A percentile compares a stretch with the other conserved stretches of the same genome.
phyloP scores from a whole-genome alignment of 1,284 basidiomycete species.

The Stygiomarasmius scandens region DNA sequence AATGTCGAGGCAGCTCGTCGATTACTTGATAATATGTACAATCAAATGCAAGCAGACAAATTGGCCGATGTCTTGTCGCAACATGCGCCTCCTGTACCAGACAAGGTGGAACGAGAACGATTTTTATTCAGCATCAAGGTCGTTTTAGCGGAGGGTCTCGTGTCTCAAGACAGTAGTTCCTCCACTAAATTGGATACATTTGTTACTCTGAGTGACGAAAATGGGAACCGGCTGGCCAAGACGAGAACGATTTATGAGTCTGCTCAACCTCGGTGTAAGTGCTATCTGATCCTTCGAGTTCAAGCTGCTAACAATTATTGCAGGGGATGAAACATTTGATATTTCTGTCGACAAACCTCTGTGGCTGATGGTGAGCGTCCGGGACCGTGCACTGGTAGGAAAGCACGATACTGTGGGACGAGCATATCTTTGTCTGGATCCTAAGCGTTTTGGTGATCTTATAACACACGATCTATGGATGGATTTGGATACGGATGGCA shows the following conservation, averaged over 20 bases:
- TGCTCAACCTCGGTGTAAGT: conserved; percentile 84
- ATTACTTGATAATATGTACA: conserved; percentile 93
- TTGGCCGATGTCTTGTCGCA: conserved; percentile 69
- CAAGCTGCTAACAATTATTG: no score
- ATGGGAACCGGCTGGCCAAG: conserved; percentile 89
- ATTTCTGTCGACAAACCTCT: conserved; percentile 86
- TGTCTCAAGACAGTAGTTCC: conserved; percentile 71
- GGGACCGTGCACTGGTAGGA: conserved; percentile 86
- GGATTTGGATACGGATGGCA: conserved; percentile 87
- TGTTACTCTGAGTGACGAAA: conserved; percentile 92
- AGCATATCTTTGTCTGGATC: conserved; percentile 92
- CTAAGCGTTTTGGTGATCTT: conserved; percentile 86
- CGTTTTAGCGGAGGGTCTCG: conserved; percentile 84
- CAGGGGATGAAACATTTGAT: conserved; percentile 97
- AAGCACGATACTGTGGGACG: conserved; percentile 92
- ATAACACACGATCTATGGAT: conserved; percentile 92
- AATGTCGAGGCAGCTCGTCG: conserved; percentile 93
- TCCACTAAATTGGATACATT: conserved; percentile 88
- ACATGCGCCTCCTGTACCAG: conserved; percentile 69
- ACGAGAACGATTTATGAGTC: conserved; percentile 96
- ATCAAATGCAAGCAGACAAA: conserved; percentile 88
- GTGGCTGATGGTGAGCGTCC: conserved; percentile 96
- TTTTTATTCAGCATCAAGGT: conserved; percentile 96
- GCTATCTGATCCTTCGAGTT: no score
- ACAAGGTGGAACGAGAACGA: conserved; percentile 61